Conservation (phyloP, 768 basidiomycete genomes). For the Boletus subparvulus region DNA sequence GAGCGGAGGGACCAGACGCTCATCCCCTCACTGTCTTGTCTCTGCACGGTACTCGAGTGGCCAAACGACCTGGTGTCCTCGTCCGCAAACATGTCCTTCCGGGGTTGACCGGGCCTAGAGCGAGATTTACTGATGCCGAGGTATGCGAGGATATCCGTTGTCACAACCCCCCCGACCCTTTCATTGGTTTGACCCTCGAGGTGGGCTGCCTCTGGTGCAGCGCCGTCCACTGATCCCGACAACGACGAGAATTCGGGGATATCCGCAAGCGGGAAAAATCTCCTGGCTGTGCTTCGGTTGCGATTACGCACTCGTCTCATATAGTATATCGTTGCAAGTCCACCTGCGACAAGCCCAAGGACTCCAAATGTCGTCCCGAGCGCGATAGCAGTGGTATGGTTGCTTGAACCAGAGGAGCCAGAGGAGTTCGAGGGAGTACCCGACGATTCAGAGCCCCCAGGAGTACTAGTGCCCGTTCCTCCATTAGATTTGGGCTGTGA, state of each 20-base stretch:
- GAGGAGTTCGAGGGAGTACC: constrained; percentile 17
- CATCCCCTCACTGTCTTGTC: constrained; percentile 43
- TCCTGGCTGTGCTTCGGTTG: not conserved
- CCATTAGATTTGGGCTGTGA: constrained; percentile 10
- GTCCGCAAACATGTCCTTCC: constrained; percentile 76
- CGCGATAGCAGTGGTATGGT: constrained; percentile 47
- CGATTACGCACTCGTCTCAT: constrained; percentile 34
- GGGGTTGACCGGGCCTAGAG: constrained; percentile 20
- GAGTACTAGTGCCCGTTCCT: constrained; percentile 2
- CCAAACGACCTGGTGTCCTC: constrained; percentile 62
- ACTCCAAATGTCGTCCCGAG: constrained; percentile 64
- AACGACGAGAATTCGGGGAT: constrained; percentile 17
- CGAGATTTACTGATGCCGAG: constrained; percentile 23
- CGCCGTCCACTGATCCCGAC: constrained; percentile 3
- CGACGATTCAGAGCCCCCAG: not conserved
- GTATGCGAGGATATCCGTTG: constrained; percentile 21
- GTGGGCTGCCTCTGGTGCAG: constrained; percentile 4
- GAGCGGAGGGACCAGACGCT: constrained; percentile 55
- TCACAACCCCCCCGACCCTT: not conserved
- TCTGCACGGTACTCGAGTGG: constrained; percentile 20
- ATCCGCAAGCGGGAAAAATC: constrained; percentile 23
- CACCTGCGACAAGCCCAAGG: constrained; percentile 50
- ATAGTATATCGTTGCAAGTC: constrained; percentile 44
- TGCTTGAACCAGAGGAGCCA: constrained; percentile 18
- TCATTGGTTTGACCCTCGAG: constrained; percentile 4